Evolutionary conservation across 2,329 filamentous ascomycete species (phyloP).

Genomic region (Emericellopsis atlantica): DNA sequence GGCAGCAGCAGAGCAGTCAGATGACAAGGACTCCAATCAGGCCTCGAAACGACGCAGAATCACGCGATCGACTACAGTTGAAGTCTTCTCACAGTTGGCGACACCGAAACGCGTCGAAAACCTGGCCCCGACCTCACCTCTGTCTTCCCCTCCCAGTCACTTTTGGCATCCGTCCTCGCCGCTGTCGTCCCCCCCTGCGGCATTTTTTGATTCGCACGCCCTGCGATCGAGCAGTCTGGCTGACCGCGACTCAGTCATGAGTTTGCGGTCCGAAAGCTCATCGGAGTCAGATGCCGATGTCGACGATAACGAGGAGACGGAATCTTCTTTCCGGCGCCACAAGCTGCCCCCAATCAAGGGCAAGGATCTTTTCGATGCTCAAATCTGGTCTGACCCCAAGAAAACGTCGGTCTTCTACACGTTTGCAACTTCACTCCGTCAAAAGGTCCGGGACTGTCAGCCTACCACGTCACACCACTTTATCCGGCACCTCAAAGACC

Average conservation of each 20-base stretch:
- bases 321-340: slow-evolving; percentile 26
- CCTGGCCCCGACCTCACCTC: slow-evolving; percentile 18
- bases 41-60: not conserved
- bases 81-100: too few relatives aligned
- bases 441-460: slow-evolving; percentile 49
- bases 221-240: slow-evolving; percentile 17
- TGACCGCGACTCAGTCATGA: too few relatives aligned
- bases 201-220: slow-evolving; percentile 32
- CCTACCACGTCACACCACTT: slow-evolving; percentile 58
- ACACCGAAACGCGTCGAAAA: not conserved
- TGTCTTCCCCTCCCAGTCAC: slow-evolving; percentile 19
- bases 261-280: not conserved
- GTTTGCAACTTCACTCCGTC: slow-evolving; percentile 54
- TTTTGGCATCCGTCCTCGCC: slow-evolving; percentile 28
- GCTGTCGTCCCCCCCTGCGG: slow-evolving; percentile 41
- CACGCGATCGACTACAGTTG: too few relatives aligned
- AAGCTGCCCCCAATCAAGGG: slow-evolving; percentile 53
- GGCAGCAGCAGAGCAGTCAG: not conserved
- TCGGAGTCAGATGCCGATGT: slow-evolving; percentile 22
- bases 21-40: too few relatives aligned
- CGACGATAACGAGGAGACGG: slow-evolving; percentile 23
- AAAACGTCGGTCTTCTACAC: slow-evolving; percentile 61
- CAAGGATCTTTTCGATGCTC: slow-evolving; percentile 57
- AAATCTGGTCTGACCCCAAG: slow-evolving; percentile 55
- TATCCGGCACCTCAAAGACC: slow-evolving; percentile 52